Base-by-base conservation (phyloP, 2,329 filamentous ascomycete species). In the Coleophoma eucalyptorum region DNA sequence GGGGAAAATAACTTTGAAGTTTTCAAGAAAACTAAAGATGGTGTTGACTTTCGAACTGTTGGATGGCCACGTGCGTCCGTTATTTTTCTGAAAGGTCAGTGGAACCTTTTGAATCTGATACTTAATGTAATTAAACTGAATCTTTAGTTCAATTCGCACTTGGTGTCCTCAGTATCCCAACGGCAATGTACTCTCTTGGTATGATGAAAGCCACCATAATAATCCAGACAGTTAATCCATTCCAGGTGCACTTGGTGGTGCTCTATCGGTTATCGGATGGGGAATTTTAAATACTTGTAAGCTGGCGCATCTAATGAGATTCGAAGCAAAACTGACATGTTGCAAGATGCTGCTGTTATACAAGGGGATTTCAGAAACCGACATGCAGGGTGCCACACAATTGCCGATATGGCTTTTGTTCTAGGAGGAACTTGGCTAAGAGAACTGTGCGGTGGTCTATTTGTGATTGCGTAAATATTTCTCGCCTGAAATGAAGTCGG, bases 361-460 rank as follows among this genome's bases (percentile, higher is more conserved):
- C 69, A 73, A 49, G 76, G 75, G n/a, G 66, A 77, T 43, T 79
- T 79, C 52, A 66, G 75, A n/a, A 72, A 73, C 51, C 65, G 65
- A 31, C 72, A 79, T 53, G 70, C 73, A 1, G 69, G 70, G 18
- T 79, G 76, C 52, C 76, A 80, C 57, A 72, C 69, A 19, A 75
- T 79, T 43, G 71, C 75, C 21, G 80, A 84, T 50, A 84, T 84
- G 79, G 79, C 77, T 1, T 63, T 75, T 16, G 67, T 78, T 0
- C 72, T 83, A 1, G 78, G 80, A 1, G 80, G 80, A 0, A 57
- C 61, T 2, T 67, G 75, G 58, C 56, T 77, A 8, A 74, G 72
- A 48, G 80, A 84, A 59, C 40, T 83, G 1, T 70, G 72, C 11
- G 80, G 80, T 0, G 57, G 74, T 0, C 60, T 84, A 2, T 84